Evolutionary conservation across 2,329 filamentous ascomycete species (phyloP).

Genomic region (Xylaria sp.): DNA sequence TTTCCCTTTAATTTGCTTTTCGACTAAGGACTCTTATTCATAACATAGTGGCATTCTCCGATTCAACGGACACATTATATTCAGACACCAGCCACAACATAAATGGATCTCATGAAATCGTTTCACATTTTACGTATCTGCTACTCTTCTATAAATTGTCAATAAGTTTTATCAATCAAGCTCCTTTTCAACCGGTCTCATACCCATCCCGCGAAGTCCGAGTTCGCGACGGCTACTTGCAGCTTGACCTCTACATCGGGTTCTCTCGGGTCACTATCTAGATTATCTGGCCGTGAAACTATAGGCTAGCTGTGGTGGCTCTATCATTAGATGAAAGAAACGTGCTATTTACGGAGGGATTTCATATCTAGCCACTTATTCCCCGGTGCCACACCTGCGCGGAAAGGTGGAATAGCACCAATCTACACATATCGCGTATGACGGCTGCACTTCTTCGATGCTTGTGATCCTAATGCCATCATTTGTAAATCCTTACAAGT

Average conservation of each 20-base stretch:
- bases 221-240: conserved; percentile 24
- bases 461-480: neutral
- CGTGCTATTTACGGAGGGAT: neutral
- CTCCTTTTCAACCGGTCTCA: conserved; percentile 15
- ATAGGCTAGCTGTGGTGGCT: neutral
- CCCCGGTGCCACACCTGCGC: neutral
- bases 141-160: too few species aligned
- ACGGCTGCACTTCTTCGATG: neutral
- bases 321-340: neutral
- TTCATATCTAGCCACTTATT: neutral
- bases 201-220: conserved; percentile 14
- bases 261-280: conserved; percentile 14
- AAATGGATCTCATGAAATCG: too few species aligned
- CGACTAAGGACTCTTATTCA: neutral
- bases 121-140: too few species aligned
- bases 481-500: neutral
- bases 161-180: neutral
- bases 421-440: neutral
- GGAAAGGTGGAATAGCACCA: neutral
- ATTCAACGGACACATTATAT: neutral
- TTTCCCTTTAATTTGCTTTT: neutral
- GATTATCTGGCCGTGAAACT: conserved; percentile 18
- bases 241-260: conserved; percentile 19
- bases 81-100: neutral
- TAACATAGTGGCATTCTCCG: neutral